phyloP scores from a whole-genome alignment of 1,284 basidiomycete genomes.

The Ganoderma leucocontextum region DNA sequence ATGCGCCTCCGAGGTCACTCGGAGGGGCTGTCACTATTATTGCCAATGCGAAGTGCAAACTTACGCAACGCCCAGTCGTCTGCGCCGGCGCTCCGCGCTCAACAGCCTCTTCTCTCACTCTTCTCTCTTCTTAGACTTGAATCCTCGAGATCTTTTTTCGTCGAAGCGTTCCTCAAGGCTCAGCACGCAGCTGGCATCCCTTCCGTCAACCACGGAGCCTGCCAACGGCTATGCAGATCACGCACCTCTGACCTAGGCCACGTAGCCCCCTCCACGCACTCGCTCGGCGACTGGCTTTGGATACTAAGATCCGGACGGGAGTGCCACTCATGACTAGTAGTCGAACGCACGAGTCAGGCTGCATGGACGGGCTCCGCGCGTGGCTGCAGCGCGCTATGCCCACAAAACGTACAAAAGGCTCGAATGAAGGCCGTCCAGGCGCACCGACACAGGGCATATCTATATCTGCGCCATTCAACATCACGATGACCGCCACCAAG shows the following conservation, averaged over 20 bases:
- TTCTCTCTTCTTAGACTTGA: too few relatives aligned
- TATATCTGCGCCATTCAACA: slow-evolving; percentile 26
- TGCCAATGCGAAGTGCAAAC: neutral
- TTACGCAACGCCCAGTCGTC: neutral
- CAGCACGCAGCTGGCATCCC: neutral
- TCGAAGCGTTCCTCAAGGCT: neutral
- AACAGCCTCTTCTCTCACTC: neutral
- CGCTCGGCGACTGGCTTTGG: neutral
- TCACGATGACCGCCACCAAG: slow-evolving; percentile 14
- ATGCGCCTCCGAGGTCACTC: neutral
- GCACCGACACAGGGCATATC: slow-evolving; percentile 12
- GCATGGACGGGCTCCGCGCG: slow-evolving; percentile 16
- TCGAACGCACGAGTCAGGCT: neutral
- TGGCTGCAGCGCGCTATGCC: slow-evolving; percentile 24
- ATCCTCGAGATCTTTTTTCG: neutral
- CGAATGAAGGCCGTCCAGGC: neutral
- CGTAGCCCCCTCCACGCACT: neutral
- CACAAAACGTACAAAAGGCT: slow-evolving; percentile 9
- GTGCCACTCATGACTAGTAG: neutral
- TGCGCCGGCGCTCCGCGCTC: neutral
- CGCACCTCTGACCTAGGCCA: neutral
- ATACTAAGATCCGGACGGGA: neutral
- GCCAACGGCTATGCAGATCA: neutral
- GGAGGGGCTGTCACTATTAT: neutral
- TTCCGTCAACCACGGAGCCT: neutral